phyloP scores from a whole-genome alignment of 371 early-diverging fungal species.

The Dichotomocladium elegans region DNA sequence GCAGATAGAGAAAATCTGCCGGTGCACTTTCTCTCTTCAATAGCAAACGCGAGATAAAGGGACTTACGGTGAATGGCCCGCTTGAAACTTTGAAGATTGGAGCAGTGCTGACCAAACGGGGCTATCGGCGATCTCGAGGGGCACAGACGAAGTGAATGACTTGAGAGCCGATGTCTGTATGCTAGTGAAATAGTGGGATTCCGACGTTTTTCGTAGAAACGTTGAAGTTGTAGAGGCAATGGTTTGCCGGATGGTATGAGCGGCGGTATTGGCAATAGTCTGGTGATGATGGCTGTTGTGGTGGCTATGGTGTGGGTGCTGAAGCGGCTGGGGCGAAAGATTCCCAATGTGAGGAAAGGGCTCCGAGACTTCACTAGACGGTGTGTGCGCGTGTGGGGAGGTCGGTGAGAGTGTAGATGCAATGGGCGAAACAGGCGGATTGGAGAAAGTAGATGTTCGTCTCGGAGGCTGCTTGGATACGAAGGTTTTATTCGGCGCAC shows the following conservation, averaged over 20 bases:
- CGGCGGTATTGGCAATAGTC: background rate
- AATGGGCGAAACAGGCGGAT: slow-evolving; percentile 12
- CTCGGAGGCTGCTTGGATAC: slow-evolving; percentile 26
- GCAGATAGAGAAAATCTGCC: background rate
- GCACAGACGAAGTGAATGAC: slow-evolving; percentile 35
- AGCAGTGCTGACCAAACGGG: slow-evolving; percentile 46
- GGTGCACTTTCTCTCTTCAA: background rate
- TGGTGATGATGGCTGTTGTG: slow-evolving; percentile 4
- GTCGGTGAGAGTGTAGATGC: slow-evolving; percentile 10
- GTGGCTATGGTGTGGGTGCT: background rate
- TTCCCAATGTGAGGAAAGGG: slow-evolving; percentile 15
- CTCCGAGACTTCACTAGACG: slow-evolving; percentile 27
- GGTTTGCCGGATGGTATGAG: slow-evolving; percentile 11
- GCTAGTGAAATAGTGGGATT: slow-evolving; percentile 31
- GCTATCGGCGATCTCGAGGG: slow-evolving; percentile 18
- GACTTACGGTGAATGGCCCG: slow-evolving; percentile 42
- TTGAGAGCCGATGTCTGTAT: slow-evolving; percentile 41
- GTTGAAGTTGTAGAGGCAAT: slow-evolving; percentile 15
- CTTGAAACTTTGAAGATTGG: slow-evolving; percentile 43
- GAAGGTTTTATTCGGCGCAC: slow-evolving; percentile 34
- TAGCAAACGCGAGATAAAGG: background rate
- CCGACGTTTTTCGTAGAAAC: slow-evolving; percentile 16
- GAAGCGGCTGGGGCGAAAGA: background rate
- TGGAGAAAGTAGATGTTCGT: slow-evolving; percentile 8
- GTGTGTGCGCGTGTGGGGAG: slow-evolving; percentile 16